Evolutionary conservation across 768 basidiomycete genomes (phyloP).

Genomic region (Gymnopilus junonius): DNA sequence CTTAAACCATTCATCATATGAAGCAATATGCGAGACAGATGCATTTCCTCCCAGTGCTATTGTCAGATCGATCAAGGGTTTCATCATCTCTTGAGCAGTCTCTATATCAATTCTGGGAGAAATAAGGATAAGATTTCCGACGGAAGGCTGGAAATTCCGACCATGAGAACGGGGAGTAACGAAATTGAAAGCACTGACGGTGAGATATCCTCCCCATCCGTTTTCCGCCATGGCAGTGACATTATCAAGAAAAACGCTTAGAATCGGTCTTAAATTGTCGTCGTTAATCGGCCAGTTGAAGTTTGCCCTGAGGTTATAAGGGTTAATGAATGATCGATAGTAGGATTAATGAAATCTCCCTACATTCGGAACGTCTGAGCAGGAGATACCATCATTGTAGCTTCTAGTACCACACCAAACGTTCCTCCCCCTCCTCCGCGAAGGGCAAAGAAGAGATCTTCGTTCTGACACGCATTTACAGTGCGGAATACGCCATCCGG

Average conservation of each 20-base stretch:
- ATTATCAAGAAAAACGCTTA: conserved; percentile 39
- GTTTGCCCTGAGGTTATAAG: conserved; percentile 33
- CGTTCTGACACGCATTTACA: conserved; percentile 52
- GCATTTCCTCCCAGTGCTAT: conserved; percentile 19
- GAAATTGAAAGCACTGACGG: conserved; percentile 10
- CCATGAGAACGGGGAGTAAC: not conserved
- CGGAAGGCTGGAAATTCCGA: conserved; percentile 14
- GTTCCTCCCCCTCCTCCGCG: conserved; percentile 54
- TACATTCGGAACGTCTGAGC: conserved; percentile 26
- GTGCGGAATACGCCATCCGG: conserved; percentile 51
- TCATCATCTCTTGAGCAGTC: conserved; percentile 31
- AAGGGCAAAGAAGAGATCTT: conserved; percentile 59
- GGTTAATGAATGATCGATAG: not conserved
- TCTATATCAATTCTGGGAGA: conserved; percentile 29
- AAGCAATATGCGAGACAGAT: conserved; percentile 23
- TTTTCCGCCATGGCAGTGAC: conserved; percentile 45
- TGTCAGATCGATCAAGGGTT: conserved; percentile 24
- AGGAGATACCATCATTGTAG: conserved; percentile 40
- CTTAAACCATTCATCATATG: conserved; percentile 24
- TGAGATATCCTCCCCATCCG: conserved; percentile 51
- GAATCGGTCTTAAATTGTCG: conserved; percentile 35
- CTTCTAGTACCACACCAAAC: conserved; percentile 47
- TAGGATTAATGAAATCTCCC: not conserved
- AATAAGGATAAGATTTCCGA: conserved; percentile 29
- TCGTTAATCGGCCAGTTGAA: conserved; percentile 35